Evolutionary conservation across 176 grass and related monocot genomes (phyloP).

Genomic region (Microstegium vimineum): DNA sequence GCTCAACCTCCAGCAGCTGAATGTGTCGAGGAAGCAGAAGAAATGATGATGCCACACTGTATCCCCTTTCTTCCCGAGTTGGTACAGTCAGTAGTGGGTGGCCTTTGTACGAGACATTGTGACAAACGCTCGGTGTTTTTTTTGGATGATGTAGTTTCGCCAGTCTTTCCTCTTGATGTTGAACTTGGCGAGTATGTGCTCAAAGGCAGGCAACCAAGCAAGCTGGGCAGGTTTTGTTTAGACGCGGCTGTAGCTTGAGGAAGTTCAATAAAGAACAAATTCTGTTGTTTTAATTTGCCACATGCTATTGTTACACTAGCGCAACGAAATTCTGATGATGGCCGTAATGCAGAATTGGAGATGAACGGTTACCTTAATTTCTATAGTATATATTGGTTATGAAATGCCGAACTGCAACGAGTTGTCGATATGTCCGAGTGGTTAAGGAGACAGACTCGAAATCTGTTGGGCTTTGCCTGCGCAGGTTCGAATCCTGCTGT

Average conservation of each 20-base stretch:
- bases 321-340: too few species aligned
- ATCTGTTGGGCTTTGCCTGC: constrained; percentile 95
- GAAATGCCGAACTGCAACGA: too few species aligned
- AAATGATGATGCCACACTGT: constrained; percentile 20
- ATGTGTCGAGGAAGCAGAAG: constrained; percentile 35
- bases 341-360: too few species aligned
- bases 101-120: neutral
- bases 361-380: too few species aligned
- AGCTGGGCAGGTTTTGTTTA: neutral
- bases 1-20: constrained; percentile 66
- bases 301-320: too few species aligned
- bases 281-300: neutral
- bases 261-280: constrained; percentile 12
- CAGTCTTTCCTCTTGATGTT: neutral
- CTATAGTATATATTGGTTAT: too few species aligned
- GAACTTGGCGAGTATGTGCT: neutral
- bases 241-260: neutral
- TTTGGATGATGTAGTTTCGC: neutral
- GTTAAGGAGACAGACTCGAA: constrained; percentile 99
- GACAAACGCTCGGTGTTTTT: neutral
- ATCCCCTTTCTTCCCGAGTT: neutral
- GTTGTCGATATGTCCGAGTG: constrained; percentile 81
- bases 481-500: constrained; percentile 75
- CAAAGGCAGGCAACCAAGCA: neutral
- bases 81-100: neutral